Conservation (phyloP, 176 grass and related monocot species). For the Elaeis guineensis region DNA sequence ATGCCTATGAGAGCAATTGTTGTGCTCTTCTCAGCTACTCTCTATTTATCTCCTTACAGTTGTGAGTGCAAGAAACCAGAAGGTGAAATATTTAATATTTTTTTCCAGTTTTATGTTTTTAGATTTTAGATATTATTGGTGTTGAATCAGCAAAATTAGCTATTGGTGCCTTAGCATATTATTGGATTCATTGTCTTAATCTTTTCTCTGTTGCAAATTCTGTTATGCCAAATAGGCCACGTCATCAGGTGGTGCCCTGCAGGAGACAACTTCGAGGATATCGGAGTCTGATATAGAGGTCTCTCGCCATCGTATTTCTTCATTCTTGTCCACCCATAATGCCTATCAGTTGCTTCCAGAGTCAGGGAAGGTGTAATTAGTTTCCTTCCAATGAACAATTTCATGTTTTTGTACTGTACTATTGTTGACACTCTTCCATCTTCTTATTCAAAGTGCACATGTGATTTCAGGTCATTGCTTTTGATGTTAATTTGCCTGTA, state of each 20-base stretch:
- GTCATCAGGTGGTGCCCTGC: not conserved
- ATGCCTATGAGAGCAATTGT: too few species aligned
- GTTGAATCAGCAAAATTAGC: too few species aligned
- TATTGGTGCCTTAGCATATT: too few species aligned
- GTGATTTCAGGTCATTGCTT: conserved; percentile 6
- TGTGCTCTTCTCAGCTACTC: too few species aligned
- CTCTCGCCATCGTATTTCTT: conserved; percentile 1
- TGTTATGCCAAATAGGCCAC: not conserved
- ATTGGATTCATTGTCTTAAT: not conserved
- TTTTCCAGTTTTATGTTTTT: too few species aligned
- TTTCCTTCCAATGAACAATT: too few species aligned
- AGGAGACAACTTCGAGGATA: not conserved
- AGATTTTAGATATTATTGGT: too few species aligned
- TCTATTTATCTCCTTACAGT: too few species aligned
- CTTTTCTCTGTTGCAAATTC: not conserved
- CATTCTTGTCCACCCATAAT: conserved; percentile 1
- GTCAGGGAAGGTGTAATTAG: conserved; percentile 11
- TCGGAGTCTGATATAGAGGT: conserved; percentile 11
- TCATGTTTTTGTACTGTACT: too few species aligned
- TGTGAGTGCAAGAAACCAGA: too few species aligned
- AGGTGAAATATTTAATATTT: too few species aligned
- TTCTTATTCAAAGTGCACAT: not conserved
- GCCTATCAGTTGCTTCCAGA: conserved; percentile 12
- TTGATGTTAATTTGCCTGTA: conserved; percentile 12
- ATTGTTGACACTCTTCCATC: not conserved